Percentiles rank a stretch among this genome's conserved stretches.
phyloP scores from a whole-genome alignment of 192 early-diverging fungal genomes.

The Pilaira anomala region DNA sequence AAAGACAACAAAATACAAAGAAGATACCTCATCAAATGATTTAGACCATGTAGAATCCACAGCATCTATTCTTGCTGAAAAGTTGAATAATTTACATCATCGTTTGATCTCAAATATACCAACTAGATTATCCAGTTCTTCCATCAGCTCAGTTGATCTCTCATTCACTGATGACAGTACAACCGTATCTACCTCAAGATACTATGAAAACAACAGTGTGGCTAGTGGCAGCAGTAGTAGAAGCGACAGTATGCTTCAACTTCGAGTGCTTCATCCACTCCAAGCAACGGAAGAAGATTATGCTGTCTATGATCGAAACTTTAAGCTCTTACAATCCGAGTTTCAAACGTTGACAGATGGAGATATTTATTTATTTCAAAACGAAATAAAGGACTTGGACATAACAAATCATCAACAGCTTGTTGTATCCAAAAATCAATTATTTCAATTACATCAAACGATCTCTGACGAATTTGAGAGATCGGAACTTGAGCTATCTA shows the following conservation, averaged over 20 bases:
- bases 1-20: slow-evolving; percentile 9
- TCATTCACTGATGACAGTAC: not conserved
- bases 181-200: not conserved
- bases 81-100: not conserved
- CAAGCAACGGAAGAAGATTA: slow-evolving; percentile 24
- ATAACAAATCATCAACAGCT: not conserved
- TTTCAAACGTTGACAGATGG: slow-evolving; percentile 5
- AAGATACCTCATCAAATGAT: not conserved
- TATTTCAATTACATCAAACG: not conserved
- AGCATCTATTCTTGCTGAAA: not conserved
- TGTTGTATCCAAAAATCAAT: not conserved
- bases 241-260: not conserved
- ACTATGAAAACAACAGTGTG: not conserved
- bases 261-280: slow-evolving; percentile 15
- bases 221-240: not conserved
- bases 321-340: not conserved
- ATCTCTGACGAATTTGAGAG: not conserved
- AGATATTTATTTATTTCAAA: not conserved
- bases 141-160: not conserved
- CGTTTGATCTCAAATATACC: not conserved
- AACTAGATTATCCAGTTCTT: not conserved
- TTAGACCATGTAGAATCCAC: not conserved
- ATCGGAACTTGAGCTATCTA: not conserved
- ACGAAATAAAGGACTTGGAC: not conserved
- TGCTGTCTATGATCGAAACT: slow-evolving; percentile 9